These are phyloP conservation scores for Yueomyces sp. DNA, from an alignment of 805 yeast genomes.

Conservation along the genomic window DNA sequence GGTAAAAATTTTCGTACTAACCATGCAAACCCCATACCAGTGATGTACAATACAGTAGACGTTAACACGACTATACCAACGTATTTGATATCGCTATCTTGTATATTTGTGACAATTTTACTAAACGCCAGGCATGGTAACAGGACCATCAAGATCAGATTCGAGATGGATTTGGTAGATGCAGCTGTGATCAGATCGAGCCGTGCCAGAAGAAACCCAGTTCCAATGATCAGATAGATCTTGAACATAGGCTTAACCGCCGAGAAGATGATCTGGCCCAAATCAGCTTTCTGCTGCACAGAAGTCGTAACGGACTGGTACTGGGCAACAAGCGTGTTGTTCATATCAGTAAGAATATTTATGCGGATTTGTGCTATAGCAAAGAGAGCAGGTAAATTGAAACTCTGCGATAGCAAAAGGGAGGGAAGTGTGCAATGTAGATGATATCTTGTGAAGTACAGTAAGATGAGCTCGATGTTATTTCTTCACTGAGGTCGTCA, in stretches of 20 bases:
- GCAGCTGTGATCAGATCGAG: constrained; percentile 46
- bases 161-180: constrained; percentile 50
- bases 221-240: constrained; percentile 54
- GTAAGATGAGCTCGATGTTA: too few relatives aligned
- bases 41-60: constrained; percentile 35
- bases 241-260: constrained; percentile 68
- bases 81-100: constrained; percentile 51
- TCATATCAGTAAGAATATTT: too few relatives aligned
- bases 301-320: neutral
- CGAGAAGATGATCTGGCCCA: constrained; percentile 25
- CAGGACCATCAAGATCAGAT: constrained; percentile 44
- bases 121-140: constrained; percentile 57
- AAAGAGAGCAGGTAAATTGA: too few relatives aligned
- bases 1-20: constrained; percentile 22
- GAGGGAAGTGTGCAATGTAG: too few relatives aligned
- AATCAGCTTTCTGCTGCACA: neutral
- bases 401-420: too few relatives aligned
- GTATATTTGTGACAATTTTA: constrained; percentile 47
- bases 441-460: too few relatives aligned
- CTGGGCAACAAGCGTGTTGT: neutral
- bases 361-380: too few relatives aligned
- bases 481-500: too few relatives aligned
- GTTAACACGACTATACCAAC: constrained; percentile 50
- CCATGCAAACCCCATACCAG: constrained; percentile 37
- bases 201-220: constrained; percentile 52